Evolutionary conservation across 2,329 filamentous ascomycete species (phyloP).

Genomic region (Pestalotiopsis sp.): DNA sequence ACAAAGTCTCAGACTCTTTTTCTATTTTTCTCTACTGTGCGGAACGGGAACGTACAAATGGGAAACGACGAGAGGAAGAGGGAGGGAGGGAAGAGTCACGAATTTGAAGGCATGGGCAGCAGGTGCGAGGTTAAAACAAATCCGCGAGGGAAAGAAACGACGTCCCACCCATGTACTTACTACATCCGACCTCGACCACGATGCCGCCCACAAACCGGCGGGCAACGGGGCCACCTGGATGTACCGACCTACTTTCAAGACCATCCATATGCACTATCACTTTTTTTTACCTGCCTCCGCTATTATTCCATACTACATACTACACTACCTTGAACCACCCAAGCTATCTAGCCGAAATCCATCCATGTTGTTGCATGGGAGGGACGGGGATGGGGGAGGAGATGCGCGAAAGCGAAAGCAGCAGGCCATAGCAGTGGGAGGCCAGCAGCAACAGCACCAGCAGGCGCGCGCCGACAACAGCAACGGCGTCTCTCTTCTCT

Average conservation of each 20-base stretch:
- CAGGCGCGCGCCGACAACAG: constrained; percentile 11
- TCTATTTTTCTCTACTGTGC: background rate
- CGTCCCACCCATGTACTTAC: background rate
- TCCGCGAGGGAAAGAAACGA: background rate
- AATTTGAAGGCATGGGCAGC: background rate
- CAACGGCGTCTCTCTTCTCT: background rate
- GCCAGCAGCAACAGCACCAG: background rate
- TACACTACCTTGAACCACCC: background rate
- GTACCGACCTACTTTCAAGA: background rate
- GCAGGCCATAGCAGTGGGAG: background rate
- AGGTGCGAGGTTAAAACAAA: constrained; percentile 11
- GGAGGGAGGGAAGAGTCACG: constrained; percentile 1
- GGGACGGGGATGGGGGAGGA: background rate
- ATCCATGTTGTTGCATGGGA: background rate
- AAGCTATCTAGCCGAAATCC: background rate
- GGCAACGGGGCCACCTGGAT: background rate
- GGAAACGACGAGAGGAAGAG: constrained; percentile 1
- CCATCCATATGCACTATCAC: background rate
- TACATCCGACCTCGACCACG: background rate
- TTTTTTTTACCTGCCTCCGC: background rate
- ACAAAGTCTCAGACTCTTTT: background rate
- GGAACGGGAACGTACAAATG: background rate
- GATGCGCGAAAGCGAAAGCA: background rate
- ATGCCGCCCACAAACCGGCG: background rate
- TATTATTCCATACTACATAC: background rate